Base-by-base conservation (phyloP, 495 filamentous ascomycete species). In the Trichoderma reesei region DNA sequence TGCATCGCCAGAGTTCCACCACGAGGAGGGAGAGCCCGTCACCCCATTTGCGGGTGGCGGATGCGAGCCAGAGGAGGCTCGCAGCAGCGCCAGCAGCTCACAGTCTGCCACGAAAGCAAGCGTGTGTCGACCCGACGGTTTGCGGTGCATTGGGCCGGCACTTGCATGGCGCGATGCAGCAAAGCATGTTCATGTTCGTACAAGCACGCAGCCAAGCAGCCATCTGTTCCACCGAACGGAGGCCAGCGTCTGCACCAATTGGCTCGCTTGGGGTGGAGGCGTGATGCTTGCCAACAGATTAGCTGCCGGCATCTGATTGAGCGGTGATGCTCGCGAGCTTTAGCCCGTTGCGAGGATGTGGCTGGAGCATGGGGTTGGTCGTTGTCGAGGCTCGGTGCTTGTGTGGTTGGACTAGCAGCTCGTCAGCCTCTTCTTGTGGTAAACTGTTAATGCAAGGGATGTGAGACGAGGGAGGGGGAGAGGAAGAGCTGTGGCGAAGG, bases 101-200 rank as follows among this genome's bases (percentile, higher is more conserved):
- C 76, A 73, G 71, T 61, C 65, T 78, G 78, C 77, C 77, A 80
- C 78, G 76, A 81, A 80, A 74, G 68, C 70, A 66, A 65, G 65
- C 67, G 62, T 56, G 48, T 56, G 48, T 56, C 48, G 48, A 56
- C 48, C 48, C 48, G 48, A 56, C 48, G 48, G 48, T 56, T 33
- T 56, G 48, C 48, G 48, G 48, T 56, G 48, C 48, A 56, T 56
- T 56, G 48, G 48, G 48, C 48, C 48, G 48, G 48, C 26, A 56
- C 48, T 56, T 56, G 48, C 48, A 56, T 56, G 48, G 48, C 48
- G 20, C 48, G 48, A 56, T 56, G 48, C 48, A 56, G 48, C 48
- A 56, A 56, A 56, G 48, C 48, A 56, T 56, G 48, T 56, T 56
- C 48, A 39, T 39, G 20, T 33, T n/a, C 48, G 20, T 48, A 48